A percentile compares a stretch with the other conserved stretches of the same genome.
Conservation (phyloP, 2,329 filamentous ascomycete species). For the Neofusicoccum sp. region DNA sequence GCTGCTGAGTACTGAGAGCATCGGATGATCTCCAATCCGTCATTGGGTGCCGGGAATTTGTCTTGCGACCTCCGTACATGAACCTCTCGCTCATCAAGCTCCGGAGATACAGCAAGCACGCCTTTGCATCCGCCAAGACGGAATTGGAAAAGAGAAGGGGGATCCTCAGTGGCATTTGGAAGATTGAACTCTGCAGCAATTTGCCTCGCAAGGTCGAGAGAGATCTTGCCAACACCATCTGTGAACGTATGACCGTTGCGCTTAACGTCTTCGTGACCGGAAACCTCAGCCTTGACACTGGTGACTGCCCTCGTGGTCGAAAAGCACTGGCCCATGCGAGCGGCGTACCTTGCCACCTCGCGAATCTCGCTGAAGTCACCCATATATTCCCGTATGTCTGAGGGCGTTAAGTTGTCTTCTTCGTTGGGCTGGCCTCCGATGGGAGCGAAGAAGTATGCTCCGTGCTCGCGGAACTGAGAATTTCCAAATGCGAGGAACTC, state of each 20-base stretch:
- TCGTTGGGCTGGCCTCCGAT: slow-evolving; percentile 65
- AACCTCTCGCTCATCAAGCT: slow-evolving; percentile 66
- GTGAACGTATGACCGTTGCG: slow-evolving; percentile 72
- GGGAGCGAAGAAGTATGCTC: slow-evolving; percentile 88
- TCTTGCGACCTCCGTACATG: slow-evolving; percentile 80
- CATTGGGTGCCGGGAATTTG: slow-evolving; percentile 74
- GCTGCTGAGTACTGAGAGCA: slow-evolving; percentile 74
- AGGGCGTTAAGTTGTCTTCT: slow-evolving; percentile 32
- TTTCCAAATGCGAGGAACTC: slow-evolving; percentile 93
- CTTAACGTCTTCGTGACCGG: slow-evolving; percentile 67
- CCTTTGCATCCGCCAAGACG: slow-evolving; percentile 92
- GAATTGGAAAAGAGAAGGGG: slow-evolving; percentile 86
- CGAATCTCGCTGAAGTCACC: slow-evolving; percentile 79
- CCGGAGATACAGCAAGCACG: slow-evolving; percentile 64
- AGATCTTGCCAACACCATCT: slow-evolving; percentile 94
- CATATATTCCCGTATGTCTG: slow-evolving; percentile 75
- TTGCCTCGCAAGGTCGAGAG: slow-evolving; percentile 69
- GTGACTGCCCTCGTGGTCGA: slow-evolving; percentile 72
- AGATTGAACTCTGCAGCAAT: slow-evolving; percentile 69
- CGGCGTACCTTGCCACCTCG: slow-evolving; percentile 84
- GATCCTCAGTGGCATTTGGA: slow-evolving; percentile 49
- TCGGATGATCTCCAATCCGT: slow-evolving; percentile 80
- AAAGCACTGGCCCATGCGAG: slow-evolving; percentile 90
- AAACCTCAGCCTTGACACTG: slow-evolving; percentile 49
- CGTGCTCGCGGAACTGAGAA: slow-evolving; percentile 88